Base-by-base conservation (phyloP, 2,329 filamentous ascomycete genomes). In the Dactylonectria estremocensis region DNA sequence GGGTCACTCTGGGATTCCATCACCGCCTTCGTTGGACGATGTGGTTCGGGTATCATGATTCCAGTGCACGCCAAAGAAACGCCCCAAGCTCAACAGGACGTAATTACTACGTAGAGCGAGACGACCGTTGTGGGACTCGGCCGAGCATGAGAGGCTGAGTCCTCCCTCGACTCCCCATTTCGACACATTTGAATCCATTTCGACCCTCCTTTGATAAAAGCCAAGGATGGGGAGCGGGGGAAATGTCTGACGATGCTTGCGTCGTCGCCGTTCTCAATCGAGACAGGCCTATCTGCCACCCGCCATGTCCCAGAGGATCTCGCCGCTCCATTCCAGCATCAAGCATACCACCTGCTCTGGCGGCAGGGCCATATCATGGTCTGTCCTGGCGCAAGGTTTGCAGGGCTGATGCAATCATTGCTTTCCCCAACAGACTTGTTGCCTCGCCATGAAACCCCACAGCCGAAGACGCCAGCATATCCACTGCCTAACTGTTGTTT, bases 21-120 rank as follows among this genome's bases (percentile, higher is more conserved):
- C 71, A 75, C 72, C 72, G 70, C 70, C 64, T 74, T 73, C 74
- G 55, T 75, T 73, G 73, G 49, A 72, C 37, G 67, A 76, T 71
- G 49, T 52, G 35, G 45, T 53, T 50, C 24, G 37, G 28, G 45
- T n/a, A 68, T 64, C 65, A 73, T 59, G 66, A 54, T 66, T 66
- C 46, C 37, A 58, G 64, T 57, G 58, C 53, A 56, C 58, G 46
- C 43, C 58, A 56, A 11, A 53, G 43, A 10, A 40, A 37, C 18
- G 28, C 35, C 40, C 37, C 28, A 28, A 20, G 52, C 45, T 16
- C 24, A 22, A 66, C 28, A 20, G 43, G 35, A 45, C 56, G 61
- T 28, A 28, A 28, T 2, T 5, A 28, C 24, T 28, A 28, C 24
- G 24, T 61, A 61, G 20, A 60, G 37, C 46, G 61, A 65, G 63